These are phyloP conservation scores for Aspergillus transmontanensis DNA, from an alignment of 2,329 filamentous ascomycete genomes.

Conservation along the genomic window DNA sequence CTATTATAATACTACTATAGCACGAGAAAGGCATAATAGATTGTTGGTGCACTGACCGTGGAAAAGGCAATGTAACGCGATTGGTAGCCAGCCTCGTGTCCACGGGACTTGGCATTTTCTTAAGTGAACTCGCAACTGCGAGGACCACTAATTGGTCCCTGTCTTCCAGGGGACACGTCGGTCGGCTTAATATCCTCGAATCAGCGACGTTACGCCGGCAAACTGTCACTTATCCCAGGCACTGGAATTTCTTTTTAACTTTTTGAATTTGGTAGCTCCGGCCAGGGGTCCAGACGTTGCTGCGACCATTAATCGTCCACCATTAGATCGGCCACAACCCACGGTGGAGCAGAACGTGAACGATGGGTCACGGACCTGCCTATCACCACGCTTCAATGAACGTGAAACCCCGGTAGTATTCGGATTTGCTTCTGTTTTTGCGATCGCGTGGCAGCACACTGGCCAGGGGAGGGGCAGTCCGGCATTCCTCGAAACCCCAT, in stretches of 20 bases:
- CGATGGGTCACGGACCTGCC: slow-evolving; percentile 25
- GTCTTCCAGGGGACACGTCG: slow-evolving; percentile 1
- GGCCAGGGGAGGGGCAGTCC: slow-evolving; percentile 9
- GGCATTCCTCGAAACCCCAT: slow-evolving; percentile 10
- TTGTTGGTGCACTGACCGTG: not conserved
- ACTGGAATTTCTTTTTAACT: slow-evolving; percentile 1
- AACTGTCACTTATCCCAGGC: not conserved
- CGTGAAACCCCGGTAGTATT: slow-evolving; percentile 14
- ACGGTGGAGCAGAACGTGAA: slow-evolving; percentile 18
- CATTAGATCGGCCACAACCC: slow-evolving; percentile 5
- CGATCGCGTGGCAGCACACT: slow-evolving; percentile 12
- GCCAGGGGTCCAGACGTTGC: not conserved
- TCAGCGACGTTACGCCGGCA: not conserved
- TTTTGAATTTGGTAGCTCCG: not conserved
- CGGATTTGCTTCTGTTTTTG: slow-evolving; percentile 26
- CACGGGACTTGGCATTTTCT: not conserved
- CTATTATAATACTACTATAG: not conserved
- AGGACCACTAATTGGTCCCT: not conserved
- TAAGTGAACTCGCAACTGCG: not conserved
- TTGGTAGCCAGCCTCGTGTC: not conserved
- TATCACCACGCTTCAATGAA: slow-evolving; percentile 18
- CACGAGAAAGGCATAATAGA: not conserved
- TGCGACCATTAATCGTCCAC: slow-evolving; percentile 3
- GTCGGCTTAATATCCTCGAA: not conserved
- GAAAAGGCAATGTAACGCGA: not conserved